Base-by-base conservation (phyloP, 2,329 filamentous ascomycete species). In the Aspergillus floridensis region DNA sequence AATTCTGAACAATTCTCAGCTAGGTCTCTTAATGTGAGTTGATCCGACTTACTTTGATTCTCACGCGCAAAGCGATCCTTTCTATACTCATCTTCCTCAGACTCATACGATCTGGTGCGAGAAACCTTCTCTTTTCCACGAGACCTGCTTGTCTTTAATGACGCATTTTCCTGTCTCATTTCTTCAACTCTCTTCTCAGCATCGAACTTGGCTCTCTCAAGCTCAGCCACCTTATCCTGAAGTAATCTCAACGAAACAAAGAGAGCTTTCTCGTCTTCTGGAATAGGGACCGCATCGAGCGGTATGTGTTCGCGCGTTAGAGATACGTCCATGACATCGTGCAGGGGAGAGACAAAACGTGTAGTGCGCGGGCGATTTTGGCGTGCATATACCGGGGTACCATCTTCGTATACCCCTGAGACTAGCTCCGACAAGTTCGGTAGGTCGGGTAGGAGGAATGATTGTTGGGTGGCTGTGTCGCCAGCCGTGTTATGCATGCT, bases 401-500 rank as follows among this genome's bases (percentile, higher is more conserved):
- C 83, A 63, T 85, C 82, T 59, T 83, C 79, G 62, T 83, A 84
- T 7, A 82, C 77, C 56, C 84, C 84, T 22, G 84, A 86, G 11
- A 87, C 81, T 31, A 87, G 76, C 66, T 87, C 84, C 5, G 84
- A 86, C 59, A 87, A 78, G 64, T 87, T 85, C 7, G 83, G 81
- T 49, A 86, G 74, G 62, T 87, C 83, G 2, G 86, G 85, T 4
- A 88, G 77, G 53, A 85, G 78, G 67, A 87, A 87, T 0, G 86
- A 88, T 60, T 84, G 83, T 44, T 80, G 78, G 19, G 84, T 86
- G 61, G 76, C 76, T 60, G 78, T 84, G 51, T 79, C 79, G 3
- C 79, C 77, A 26, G 68, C 70, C 46, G 67, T 60, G 32, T 68
- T 70, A 19, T 62, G 58, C 47, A 58, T 56, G 26, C 68, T 70